phyloP scores from a whole-genome alignment of 768 basidiomycete genomes.

The Dioszegia crocea region DNA sequence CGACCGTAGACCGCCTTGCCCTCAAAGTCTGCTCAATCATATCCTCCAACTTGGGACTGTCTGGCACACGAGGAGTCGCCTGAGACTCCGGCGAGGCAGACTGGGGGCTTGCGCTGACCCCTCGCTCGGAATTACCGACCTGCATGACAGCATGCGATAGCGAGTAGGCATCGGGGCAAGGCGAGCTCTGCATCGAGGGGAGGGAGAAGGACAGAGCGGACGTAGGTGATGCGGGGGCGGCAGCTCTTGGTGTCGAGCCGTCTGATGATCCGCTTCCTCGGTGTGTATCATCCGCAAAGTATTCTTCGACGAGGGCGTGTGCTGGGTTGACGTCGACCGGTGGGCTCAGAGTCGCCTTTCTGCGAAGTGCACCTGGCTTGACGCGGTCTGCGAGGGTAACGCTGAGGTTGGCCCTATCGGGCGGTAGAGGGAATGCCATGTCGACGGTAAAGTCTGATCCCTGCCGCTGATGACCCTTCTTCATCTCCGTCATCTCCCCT shows the following conservation, averaged over 20 bases:
- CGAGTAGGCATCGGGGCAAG: slow-evolving; percentile 2
- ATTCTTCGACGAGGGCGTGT: neutral
- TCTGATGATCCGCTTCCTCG: neutral
- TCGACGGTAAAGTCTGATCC: slow-evolving; percentile 4
- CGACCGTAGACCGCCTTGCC: slow-evolving; percentile 3
- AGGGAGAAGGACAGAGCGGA: neutral
- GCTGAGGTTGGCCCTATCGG: neutral
- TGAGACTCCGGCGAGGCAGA: neutral
- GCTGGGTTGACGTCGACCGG: neutral
- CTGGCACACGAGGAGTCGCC: neutral
- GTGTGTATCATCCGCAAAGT: neutral
- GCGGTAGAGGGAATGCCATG: slow-evolving; percentile 13
- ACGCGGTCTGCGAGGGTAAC: neutral
- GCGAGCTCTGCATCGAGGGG: neutral
- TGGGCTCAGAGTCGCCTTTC: neutral
- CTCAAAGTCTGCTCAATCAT: slow-evolving; percentile 7
- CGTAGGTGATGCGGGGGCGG: neutral
- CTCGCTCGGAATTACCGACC: neutral
- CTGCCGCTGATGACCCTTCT: neutral
- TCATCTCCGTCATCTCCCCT: neutral
- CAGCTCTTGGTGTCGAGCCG: too few relatives aligned
- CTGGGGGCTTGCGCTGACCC: too few relatives aligned
- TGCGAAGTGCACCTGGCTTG: neutral
- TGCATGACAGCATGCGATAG: slow-evolving; percentile 1
- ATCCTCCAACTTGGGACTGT: slow-evolving; percentile 4